Evolutionary conservation across 2,329 filamentous ascomycete genomes (phyloP), one percentile per base, ranked within the genome.

Genomic region (Aspergillus bombycis): DNA sequence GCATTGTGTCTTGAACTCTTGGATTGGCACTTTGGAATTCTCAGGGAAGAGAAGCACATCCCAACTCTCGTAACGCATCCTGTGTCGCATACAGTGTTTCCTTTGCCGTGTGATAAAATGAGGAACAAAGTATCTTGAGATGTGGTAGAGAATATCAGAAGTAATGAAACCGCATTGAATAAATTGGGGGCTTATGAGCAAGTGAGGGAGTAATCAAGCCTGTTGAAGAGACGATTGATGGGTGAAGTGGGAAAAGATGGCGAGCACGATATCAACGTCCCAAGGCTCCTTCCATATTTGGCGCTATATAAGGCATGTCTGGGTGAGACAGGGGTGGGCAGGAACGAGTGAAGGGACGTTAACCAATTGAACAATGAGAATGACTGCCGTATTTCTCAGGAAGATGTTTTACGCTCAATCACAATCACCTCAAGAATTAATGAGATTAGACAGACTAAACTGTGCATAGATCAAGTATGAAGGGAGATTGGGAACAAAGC

Each of bases 31-130:
- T 70, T 88, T 89, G 70, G 84, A 88, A 65, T 85, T 84, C 77
- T 81, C 80, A 0, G 91, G 89, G 75, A 96, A 96, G 65, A 96
- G 82, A 50, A 96, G 86, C 61, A 95, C 86, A 72, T 96, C 93
- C 93, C 92, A 96, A 72, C 92, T 88, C 70, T 92, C 86, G 83
- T 91, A 96, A 63, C 92, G 89, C 93, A 96, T 96, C 66, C 70
- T 83, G 77, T 60, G 36, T 45, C 60, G 16, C 36, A 34, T 32
- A 52, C 21, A 63, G 55, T 52, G 54, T 57, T 41, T 64, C 52
- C 58, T 77, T 54, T 74, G 58, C 76, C 77, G 53, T 70, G 77
- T 38, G 72, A 77, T 64, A 82, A 78, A 57, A 66, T 68, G 66
- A 65, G 63, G 62, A 68, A 63, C 45, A 60, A 69, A 65, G 57